A percentile compares a stretch with the other conserved stretches of the same genome.
Evolutionary conservation across 2,329 filamentous ascomycete species (phyloP).

Genomic region (Botrytis aclada): DNA sequence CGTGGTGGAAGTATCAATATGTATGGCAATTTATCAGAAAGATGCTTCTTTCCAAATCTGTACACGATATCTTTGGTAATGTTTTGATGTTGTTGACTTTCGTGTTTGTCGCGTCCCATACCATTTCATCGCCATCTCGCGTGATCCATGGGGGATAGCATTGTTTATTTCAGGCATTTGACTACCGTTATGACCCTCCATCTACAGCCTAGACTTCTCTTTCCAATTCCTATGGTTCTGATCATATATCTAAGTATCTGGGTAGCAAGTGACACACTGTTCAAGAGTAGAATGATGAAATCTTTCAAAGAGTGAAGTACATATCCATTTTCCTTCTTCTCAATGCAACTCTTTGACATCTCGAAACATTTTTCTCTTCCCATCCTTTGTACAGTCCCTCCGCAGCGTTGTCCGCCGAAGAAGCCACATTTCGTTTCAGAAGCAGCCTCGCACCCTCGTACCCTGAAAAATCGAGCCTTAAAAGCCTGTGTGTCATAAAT

Average conservation of each 20-base stretch:
- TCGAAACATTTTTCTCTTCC: too few species aligned
- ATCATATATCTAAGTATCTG: too few species aligned
- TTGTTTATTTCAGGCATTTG: neutral
- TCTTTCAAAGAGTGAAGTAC: neutral
- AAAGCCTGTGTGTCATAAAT: neutral
- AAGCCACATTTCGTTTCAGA: slow-evolving; percentile 11
- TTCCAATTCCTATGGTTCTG: neutral
- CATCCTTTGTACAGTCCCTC: neutral
- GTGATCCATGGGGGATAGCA: neutral
- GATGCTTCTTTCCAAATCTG: neutral
- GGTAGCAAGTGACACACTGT: too few species aligned
- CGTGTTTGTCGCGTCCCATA: slow-evolving; percentile 10
- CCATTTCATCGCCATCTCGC: neutral
- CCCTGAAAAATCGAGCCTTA: neutral
- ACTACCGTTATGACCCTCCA: neutral
- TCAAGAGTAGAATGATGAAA: neutral
- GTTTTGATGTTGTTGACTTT: neutral
- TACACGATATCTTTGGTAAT: neutral
- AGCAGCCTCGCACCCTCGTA: neutral
- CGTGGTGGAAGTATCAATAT: neutral
- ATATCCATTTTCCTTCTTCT: neutral
- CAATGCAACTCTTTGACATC: neutral
- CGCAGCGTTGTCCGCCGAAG: neutral
- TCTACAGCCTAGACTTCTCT: neutral
- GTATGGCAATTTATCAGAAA: neutral